Evolutionary conservation across 345 rosid species (phyloP), one percentile per base, ranked within the genome.

Genomic region (Arabidopsis thaliana): DNA sequence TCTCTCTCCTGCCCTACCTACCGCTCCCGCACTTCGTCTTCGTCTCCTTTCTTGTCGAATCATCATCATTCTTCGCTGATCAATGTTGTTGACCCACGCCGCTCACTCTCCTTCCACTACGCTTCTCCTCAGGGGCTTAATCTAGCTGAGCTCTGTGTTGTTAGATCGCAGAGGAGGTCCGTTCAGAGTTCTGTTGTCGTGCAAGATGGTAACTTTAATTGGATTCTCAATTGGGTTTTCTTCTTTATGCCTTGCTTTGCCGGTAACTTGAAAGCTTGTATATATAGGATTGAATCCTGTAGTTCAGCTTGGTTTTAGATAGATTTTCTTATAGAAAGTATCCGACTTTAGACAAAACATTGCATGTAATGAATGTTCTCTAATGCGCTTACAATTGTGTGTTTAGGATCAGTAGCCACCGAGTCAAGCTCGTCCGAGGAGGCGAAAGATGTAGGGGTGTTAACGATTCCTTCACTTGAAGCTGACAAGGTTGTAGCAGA

Each of bases 321-420:
- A 3, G 32, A 28, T 28, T 28, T 28, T 28, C 32, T 28, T 28
- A 28, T 28, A 28, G 4, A 58, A 59, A 58, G 64, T 22, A 34
- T 60, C 34, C 4, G 34, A 40, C 48, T 60, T 60, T 23, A 60
- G 2, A 40, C 65, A 12, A 6, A 23, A 11, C 48, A 38, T 11
- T 60, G 32, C 65, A 36, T 36, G 65, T 40, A 12, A 40, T 60
- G 5, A 11, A 38, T 60, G 6, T 13, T 40, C 6, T 41, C 14
- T 49, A 30, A 60, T 50, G 40, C 42, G 62, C 2, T 36, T 72
- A 41, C 69, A 0, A 57, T 33, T 59, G 67, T 44, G 58, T 56
- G 46, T 40, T 28, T 76, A 90, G 97, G 90, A 72, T 83, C 90
- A 8, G 77, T 87, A 51, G 86, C 84, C 48, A 83, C 85, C 22